Percentiles rank a stretch among this genome's conserved stretches.
These are phyloP conservation scores for Marasmius fiardii DNA, from an alignment of 1,284 basidiomycete genomes.

Conservation along the genomic window DNA sequence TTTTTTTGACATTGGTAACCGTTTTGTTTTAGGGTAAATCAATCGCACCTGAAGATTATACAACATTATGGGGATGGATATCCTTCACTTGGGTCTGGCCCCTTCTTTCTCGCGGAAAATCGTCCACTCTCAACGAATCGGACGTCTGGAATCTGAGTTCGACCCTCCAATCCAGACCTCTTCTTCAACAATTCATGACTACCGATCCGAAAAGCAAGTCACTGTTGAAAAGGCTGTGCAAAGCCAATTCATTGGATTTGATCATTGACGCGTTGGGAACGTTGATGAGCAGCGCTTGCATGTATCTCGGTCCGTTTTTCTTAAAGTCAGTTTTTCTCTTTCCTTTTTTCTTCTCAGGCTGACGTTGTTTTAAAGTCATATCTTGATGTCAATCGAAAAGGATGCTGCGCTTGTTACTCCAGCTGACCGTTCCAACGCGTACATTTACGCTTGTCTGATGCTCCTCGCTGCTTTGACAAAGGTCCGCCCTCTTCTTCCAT, in stretches of 20 bases:
- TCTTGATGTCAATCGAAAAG: conserved; percentile 14
- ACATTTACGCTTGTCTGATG: conserved; percentile 68
- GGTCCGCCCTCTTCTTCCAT: conserved; percentile 18
- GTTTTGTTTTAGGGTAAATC: conserved; percentile 39
- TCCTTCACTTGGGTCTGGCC: conserved; percentile 78
- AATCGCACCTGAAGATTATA: conserved; percentile 72
- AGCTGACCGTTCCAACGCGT: conserved; percentile 55
- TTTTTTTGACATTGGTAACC: not conserved
- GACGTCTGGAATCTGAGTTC: conserved; percentile 75
- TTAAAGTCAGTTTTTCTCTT: conserved; percentile 41
- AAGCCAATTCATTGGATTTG: conserved; percentile 73
- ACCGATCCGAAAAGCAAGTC: conserved; percentile 23
- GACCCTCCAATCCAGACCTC: conserved; percentile 61
- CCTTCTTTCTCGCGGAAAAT: conserved; percentile 60
- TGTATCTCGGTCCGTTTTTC: conserved; percentile 69
- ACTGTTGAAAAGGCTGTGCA: conserved; percentile 13
- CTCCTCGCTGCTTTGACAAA: conserved; percentile 59
- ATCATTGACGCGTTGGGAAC: conserved; percentile 67
- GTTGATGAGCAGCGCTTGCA: conserved; percentile 60
- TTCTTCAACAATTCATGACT: conserved; percentile 59
- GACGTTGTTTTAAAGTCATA: conserved; percentile 6
- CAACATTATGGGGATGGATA: conserved; percentile 74
- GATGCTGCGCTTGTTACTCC: conserved; percentile 27
- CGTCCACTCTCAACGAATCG: conserved; percentile 59
- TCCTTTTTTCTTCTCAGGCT: not conserved